Percentiles rank a stretch among this genome's conserved stretches.
These are phyloP conservation scores for Globisporangium iwayamae DNA, from an alignment of 352 stramenopile genomes.

Conservation along the genomic window DNA sequence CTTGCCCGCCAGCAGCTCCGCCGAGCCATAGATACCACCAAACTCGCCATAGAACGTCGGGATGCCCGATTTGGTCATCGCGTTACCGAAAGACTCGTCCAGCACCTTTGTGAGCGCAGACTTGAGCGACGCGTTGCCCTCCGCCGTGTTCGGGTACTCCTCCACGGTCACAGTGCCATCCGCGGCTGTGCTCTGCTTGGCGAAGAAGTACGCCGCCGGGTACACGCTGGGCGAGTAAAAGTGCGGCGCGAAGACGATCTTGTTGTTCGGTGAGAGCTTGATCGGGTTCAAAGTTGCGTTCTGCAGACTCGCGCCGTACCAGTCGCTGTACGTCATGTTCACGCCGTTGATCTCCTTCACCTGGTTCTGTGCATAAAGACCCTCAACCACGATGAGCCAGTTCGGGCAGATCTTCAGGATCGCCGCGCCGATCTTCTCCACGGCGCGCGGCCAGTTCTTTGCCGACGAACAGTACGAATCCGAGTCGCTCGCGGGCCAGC, in stretches of 20 bases:
- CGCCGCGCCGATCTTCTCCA: constrained; percentile 54
- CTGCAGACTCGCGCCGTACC: constrained; percentile 79
- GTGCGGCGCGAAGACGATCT: constrained; percentile 78
- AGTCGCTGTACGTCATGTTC: constrained; percentile 77
- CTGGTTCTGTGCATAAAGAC: constrained; percentile 44
- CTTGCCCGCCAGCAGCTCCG: constrained; percentile 45
- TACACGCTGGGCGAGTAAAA: constrained; percentile 84
- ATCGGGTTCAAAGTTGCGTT: constrained; percentile 73
- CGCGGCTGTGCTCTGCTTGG: constrained; percentile 39
- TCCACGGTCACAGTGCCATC: constrained; percentile 35
- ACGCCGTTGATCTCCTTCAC: constrained; percentile 45
- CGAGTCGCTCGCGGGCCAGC: constrained; percentile 57
- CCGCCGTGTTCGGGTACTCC: constrained; percentile 64
- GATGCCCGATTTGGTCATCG: constrained; percentile 39
- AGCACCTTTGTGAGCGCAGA: constrained; percentile 52
- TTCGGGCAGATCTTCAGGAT: constrained; percentile 72
- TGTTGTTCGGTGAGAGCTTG: constrained; percentile 47
- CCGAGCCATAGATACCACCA: constrained; percentile 70
- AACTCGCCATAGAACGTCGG: constrained; percentile 80
- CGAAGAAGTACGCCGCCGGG: constrained; percentile 72
- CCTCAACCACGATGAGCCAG: constrained; percentile 76
- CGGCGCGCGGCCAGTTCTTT: constrained; percentile 71
- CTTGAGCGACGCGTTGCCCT: constrained; percentile 54
- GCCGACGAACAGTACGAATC: constrained; percentile 49
- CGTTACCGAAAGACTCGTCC: constrained; percentile 63